phyloP scores from a whole-genome alignment of 1,139 yeast species.

The Pneumocystis oryctolagi region DNA sequence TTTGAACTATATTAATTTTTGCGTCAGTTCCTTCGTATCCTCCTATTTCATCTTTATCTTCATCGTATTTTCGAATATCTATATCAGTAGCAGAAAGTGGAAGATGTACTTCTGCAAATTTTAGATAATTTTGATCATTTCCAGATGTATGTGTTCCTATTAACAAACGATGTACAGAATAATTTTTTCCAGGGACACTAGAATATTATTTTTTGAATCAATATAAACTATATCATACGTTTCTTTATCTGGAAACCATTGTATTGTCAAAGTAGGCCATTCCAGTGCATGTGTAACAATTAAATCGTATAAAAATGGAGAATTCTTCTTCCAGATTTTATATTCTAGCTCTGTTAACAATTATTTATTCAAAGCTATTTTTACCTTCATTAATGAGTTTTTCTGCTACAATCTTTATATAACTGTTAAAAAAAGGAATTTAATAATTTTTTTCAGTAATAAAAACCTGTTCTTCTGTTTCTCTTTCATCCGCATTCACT shows the following conservation, averaged over 20 bases:
- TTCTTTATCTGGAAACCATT: conserved; percentile 32
- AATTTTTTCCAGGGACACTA: conserved; percentile 15
- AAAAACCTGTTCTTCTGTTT: neutral
- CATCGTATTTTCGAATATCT: conserved; percentile 25
- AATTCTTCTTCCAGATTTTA: conserved; percentile 89
- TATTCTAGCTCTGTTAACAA: conserved; percentile 33
- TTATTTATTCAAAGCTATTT: conserved; percentile 5
- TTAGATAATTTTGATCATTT: conserved; percentile 58
- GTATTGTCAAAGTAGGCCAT: conserved; percentile 37
- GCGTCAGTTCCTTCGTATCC: conserved; percentile 20
- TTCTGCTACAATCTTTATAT: conserved; percentile 2
- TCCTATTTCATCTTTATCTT: conserved; percentile 24
- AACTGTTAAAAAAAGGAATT: neutral
- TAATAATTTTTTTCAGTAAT: neutral
- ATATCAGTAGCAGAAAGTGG: conserved; percentile 30
- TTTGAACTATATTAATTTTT: conserved; percentile 40
- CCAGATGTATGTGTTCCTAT: conserved; percentile 84
- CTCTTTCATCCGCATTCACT: neutral
- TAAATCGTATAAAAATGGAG: conserved; percentile 74
- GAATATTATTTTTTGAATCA: neutral
- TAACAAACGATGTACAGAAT: conserved; percentile 31
- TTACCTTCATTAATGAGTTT: conserved; percentile 2
- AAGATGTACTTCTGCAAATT: conserved; percentile 58
- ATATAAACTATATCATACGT: conserved; percentile 8
- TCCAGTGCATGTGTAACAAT: conserved; percentile 54